phyloP scores from a whole-genome alignment of 2,329 filamentous ascomycete species.

The Stemphylium vesicarium region DNA sequence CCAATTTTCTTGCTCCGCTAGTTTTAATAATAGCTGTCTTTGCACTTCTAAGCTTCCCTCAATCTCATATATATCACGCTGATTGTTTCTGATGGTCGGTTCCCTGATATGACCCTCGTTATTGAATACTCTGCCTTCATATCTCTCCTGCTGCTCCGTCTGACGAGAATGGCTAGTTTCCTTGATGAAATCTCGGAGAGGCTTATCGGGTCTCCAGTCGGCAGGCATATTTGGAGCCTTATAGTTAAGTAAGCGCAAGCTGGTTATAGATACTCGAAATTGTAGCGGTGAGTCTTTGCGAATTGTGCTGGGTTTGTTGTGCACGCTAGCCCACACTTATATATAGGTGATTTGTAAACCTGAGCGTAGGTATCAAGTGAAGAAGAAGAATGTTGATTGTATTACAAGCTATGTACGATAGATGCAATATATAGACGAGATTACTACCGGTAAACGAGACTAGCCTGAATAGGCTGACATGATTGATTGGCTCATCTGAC shows the following conservation, averaged over 20 bases:
- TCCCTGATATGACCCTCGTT: constrained; percentile 3
- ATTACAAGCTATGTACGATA: too few relatives aligned
- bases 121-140: constrained; percentile 16
- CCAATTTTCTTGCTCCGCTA: constrained; percentile 20
- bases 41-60: constrained; percentile 16
- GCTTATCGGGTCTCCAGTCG: constrained; percentile 4
- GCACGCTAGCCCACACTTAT: constrained; percentile 4
- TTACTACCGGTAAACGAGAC: too few relatives aligned
- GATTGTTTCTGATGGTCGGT: background rate
- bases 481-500: too few relatives aligned
- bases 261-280: too few relatives aligned
- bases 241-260: background rate
- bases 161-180: constrained; percentile 6
- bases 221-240: constrained; percentile 2
- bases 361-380: too few relatives aligned
- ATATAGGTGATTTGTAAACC: too few relatives aligned
- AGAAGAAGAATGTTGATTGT: too few relatives aligned
- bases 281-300: background rate
- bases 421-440: too few relatives aligned
- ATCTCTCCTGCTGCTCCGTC: constrained; percentile 5
- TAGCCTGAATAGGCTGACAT: too few relatives aligned
- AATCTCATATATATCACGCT: constrained; percentile 12
- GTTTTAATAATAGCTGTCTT: constrained; percentile 16
- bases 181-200: constrained; percentile 8
- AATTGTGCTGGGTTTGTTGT: background rate